Conservation (phyloP, 345 rosid species). For the Hibiscus syriacus region DNA sequence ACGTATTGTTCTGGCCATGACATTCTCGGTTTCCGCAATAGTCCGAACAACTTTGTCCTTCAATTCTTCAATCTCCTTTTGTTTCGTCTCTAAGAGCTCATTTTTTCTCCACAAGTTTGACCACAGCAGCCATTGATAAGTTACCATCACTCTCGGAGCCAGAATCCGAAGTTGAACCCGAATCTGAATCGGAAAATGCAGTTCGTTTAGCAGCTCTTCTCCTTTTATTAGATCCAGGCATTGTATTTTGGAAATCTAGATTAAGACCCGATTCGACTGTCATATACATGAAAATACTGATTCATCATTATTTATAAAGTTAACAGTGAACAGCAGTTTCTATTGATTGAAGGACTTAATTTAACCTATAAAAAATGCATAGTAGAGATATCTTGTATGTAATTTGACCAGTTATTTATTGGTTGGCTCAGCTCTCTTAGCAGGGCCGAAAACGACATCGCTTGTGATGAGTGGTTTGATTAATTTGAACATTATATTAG, state of each 20-base stretch:
- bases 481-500: too few relatives aligned
- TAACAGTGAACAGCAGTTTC: too few relatives aligned
- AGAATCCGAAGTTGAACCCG: conserved; percentile 47
- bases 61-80: conserved; percentile 54
- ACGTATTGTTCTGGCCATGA: conserved; percentile 75
- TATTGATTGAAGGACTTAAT: too few relatives aligned
- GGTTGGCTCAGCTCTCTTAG: too few relatives aligned
- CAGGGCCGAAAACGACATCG: too few relatives aligned
- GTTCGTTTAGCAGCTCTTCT: conserved; percentile 35
- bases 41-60: conserved; percentile 68
- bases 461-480: too few relatives aligned
- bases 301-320: too few relatives aligned
- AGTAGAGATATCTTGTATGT: too few relatives aligned
- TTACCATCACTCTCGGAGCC: conserved; percentile 60
- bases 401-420: too few relatives aligned
- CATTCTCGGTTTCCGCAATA: conserved; percentile 86
- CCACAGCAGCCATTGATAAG: conserved; percentile 62
- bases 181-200: conserved; percentile 48
- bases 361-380: too few relatives aligned
- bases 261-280: conserved; percentile 40
- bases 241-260: conserved; percentile 20
- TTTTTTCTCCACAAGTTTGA: conserved; percentile 70
- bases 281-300: too few relatives aligned
- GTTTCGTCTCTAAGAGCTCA: conserved; percentile 55
- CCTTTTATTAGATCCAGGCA: conserved; percentile 27